A percentile compares a stretch with the other conserved stretches of the same genome.
Evolutionary conservation across 805 yeast genomes (phyloP).

Genomic region (Candida andamanensis): DNA sequence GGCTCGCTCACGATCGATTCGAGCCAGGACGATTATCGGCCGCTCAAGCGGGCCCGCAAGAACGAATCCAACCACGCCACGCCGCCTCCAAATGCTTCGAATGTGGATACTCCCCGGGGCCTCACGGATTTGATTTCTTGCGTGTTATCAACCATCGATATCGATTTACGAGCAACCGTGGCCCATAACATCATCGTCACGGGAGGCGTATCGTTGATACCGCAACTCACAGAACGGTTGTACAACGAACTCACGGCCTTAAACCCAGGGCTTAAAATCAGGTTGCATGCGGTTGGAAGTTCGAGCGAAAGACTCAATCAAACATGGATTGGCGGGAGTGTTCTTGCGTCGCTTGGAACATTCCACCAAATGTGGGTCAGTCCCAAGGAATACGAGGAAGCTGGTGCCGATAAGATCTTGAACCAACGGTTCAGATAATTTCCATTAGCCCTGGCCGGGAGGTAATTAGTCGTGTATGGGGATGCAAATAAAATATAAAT

Average conservation of each 20-base stretch:
- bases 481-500: no score
- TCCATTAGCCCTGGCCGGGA: no score
- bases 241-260: conserved; percentile 61
- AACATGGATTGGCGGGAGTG: conserved; percentile 91
- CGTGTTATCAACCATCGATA: conserved; percentile 58
- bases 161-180: conserved; percentile 75
- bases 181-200: conserved; percentile 87
- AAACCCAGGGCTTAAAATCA: conserved; percentile 80
- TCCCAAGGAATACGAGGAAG: conserved; percentile 80
- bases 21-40: conserved; percentile 62
- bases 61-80: conserved; percentile 31
- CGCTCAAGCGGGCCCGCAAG: conserved; percentile 56
- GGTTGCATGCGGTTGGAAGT: conserved; percentile 79
- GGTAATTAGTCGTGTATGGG: no score
- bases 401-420: conserved; percentile 75
- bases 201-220: conserved; percentile 76
- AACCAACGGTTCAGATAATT: conserved; percentile 80
- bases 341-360: conserved; percentile 81
- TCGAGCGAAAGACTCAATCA: conserved; percentile 72
- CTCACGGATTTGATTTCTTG: conserved; percentile 57
- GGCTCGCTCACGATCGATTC: conserved; percentile 48
- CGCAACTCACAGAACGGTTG: conserved; percentile 75
- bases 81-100: conserved; percentile 10
- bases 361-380: conserved; percentile 96
- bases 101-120: conserved; percentile 31